Base-by-base conservation (phyloP, 306 rosid genomes). In the Fagus crenata region DNA sequence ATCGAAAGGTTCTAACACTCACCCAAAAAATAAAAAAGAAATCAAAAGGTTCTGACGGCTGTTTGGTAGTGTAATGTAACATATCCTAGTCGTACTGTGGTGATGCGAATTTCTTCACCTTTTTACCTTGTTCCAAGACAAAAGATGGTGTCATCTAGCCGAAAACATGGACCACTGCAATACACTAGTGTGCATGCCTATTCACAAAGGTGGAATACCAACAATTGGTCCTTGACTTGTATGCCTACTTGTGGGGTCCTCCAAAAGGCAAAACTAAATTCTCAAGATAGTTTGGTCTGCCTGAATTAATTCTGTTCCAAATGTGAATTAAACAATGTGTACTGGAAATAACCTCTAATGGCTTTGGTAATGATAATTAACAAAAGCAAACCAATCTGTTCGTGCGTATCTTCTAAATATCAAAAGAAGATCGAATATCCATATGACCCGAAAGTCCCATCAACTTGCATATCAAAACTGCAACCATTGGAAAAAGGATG, bases 71-170 rank as follows among this genome's bases (percentile, higher is more conserved):
- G 18, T 4, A 15, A 22, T 28, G 13, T 28, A 28, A 58, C 65
- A 61, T 31, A 33, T 2, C 5, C 18, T 3, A 55, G 31, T 22
- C 28, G 28, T 4, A 46, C 14, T 33, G 42, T 3, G 39, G 37
- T 59, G 22, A 43, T 64, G 69, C 43, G 17, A 63, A 63, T 33
- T 63, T 15, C 4, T 63, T 13, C 1, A 35, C 43, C 4, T 35
- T 46, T 63, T 63, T 17, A 35, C 42, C 69, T 13, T 63, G 8
- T 35, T 14, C 42, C 5, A 4, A 42, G 18, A 18, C 22, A 4
- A 36, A 36, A 64, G 69, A 36, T 13, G 18, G 69, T 64, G 69
- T 1, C 69, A 64, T 15, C 15, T 42, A 17, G 73, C 73, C 73
- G 73, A 69, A 69, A 69, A 40, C 4, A 4, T 42, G 39, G 73